Conservation (phyloP, 495 filamentous ascomycete genomes). For the Thermochaetoides thermophila region DNA sequence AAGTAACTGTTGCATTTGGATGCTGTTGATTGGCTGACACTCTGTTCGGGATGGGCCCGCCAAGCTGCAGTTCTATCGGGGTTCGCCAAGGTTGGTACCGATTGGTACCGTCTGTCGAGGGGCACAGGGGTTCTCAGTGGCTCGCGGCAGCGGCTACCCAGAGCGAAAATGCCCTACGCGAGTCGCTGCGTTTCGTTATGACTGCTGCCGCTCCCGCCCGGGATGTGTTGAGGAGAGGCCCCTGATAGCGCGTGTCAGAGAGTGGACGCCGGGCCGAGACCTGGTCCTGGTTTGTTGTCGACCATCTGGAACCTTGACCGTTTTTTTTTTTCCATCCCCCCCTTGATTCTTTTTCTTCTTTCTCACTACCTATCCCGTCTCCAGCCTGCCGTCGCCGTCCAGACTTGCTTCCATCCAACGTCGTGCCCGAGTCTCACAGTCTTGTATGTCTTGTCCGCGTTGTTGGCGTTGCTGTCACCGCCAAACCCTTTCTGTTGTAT, state of each 20-base stretch:
- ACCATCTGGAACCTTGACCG: slow-evolving; percentile 3
- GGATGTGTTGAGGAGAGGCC: no score
- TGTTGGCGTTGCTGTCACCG: no score
- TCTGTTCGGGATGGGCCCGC: slow-evolving; percentile 1
- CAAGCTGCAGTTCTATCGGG: slow-evolving; percentile 4
- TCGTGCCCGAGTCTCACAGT: slow-evolving; percentile 9
- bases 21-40: slow-evolving; percentile 6
- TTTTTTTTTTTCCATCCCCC: slow-evolving; percentile 6
- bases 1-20: slow-evolving; percentile 3
- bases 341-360: no score
- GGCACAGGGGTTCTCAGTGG: no score
- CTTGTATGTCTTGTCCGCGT: slow-evolving; percentile 3
- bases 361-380: slow-evolving; percentile 4
- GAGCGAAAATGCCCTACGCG: no score
- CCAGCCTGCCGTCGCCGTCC: slow-evolving; percentile 1
- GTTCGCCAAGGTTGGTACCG: not conserved
- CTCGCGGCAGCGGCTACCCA: no score
- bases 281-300: no score
- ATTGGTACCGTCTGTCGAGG: slow-evolving; percentile 1
- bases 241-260: no score
- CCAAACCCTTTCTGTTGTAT: no score
- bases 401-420: not conserved
- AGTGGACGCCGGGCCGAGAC: no score
- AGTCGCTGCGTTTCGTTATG: no score
- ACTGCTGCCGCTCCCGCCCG: no score